Evolutionary conservation across 257 asterid genomes (phyloP), one percentile per base, ranked within the genome.

Genomic region (Scutellaria barbata): DNA sequence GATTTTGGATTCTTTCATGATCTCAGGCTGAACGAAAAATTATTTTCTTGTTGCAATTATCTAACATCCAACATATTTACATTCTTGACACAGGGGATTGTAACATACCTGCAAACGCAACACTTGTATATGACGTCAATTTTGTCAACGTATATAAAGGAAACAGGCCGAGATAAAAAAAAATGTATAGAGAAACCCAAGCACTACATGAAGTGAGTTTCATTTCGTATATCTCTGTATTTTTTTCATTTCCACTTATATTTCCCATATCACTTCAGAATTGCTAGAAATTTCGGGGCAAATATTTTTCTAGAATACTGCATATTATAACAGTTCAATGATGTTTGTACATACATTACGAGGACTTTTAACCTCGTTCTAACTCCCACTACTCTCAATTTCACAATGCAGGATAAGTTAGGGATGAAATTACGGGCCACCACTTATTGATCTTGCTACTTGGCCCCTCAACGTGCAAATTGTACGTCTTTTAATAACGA

Each of bases 21-120:
- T 22, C 25, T 22, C 25, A 22, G 25, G 25, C 25, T 22, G 25
- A 22, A 22, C 1, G 8, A 30, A 30, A 4, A 30, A 4, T 30
- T 12, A 6, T 43, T 0, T 18, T 43, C 45, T 43, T 20, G 55
- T 57, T 66, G 41, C 40, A 39, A 13, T 43, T 57, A 54, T 58
- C n/a, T 54, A 43, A 33, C 8, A 30, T 22, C 14, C 41, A 54
- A 58, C 25, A 17, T 20, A 11, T 5, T 33, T 57, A 4, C 41
- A 8, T 45, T 33, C 42, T 60, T 47, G 74, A 43, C 47, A 14
- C 79, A 91, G 98, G 98, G 78, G 98, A 92, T 68, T 92, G 98
- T 81, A 92, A 89, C 79, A 85, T 92, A 62, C 98, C 98, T 33
- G 95, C 80, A 75, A 89, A 92, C 63, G 96, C 98, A 8, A 92